These are phyloP conservation scores for Hanseniaspora uvarum DNA, from an alignment of 1,139 yeast species.

Conservation along the genomic window DNA sequence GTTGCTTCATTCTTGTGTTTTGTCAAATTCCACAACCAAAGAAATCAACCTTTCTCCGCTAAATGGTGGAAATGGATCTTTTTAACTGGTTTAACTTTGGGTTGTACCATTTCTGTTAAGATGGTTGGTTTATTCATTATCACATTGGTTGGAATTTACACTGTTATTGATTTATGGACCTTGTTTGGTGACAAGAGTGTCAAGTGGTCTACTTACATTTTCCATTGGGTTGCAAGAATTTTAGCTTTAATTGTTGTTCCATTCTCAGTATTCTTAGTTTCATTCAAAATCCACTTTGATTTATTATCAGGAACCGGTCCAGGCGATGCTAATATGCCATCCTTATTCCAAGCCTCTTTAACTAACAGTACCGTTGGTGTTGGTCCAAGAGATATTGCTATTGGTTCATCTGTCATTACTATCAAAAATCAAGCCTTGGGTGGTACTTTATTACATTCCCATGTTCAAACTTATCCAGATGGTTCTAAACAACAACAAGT, in stretches of 20 bases:
- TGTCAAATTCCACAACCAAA: slow-evolving; percentile 67
- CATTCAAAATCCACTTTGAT: slow-evolving; percentile 67
- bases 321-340: slow-evolving; percentile 95
- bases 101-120: slow-evolving; percentile 73
- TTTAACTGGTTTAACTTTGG: slow-evolving; percentile 63
- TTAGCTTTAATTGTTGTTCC: slow-evolving; percentile 56
- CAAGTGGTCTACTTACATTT: slow-evolving; percentile 40
- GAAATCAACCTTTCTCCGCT: slow-evolving; percentile 51
- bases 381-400: slow-evolving; percentile 81
- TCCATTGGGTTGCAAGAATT: slow-evolving; percentile 59
- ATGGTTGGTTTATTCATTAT: slow-evolving; percentile 79
- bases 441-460: slow-evolving; percentile 91
- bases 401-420: slow-evolving; percentile 68
- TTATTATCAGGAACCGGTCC: slow-evolving; percentile 68
- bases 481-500: slow-evolving; percentile 96
- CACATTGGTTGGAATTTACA: slow-evolving; percentile 63
- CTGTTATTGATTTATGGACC: slow-evolving; percentile 62
- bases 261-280: slow-evolving; percentile 47
- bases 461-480: slow-evolving; percentile 82
- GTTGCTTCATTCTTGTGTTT: slow-evolving; percentile 71
- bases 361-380: slow-evolving; percentile 67
- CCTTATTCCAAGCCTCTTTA: slow-evolving; percentile 89
- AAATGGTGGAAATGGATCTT: slow-evolving; percentile 95
- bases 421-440: slow-evolving; percentile 83
- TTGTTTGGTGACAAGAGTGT: slow-evolving; percentile 51